These are phyloP conservation scores for Coprinopsis strossmayeri DNA, from an alignment of 768 basidiomycete species.

Conservation along the genomic window DNA sequence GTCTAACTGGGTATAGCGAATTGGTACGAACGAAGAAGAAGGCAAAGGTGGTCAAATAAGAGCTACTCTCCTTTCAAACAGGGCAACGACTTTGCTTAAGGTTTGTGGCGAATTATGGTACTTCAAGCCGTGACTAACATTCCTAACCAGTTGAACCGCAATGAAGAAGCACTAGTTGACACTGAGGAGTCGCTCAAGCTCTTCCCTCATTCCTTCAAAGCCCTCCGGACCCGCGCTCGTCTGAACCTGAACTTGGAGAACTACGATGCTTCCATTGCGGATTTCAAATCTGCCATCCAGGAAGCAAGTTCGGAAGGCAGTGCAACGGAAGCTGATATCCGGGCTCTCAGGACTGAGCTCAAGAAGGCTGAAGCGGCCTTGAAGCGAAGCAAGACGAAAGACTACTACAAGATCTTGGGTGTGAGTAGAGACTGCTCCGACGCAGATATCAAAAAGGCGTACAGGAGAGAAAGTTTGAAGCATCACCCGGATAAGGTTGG, in stretches of 20 bases:
- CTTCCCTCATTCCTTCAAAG: constrained; percentile 70
- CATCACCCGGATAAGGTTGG: constrained; percentile 81
- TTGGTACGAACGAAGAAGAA: constrained; percentile 65
- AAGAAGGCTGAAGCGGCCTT: constrained; percentile 77
- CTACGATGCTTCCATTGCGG: constrained; percentile 62
- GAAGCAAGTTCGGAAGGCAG: constrained; percentile 58
- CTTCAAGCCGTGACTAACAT: constrained; percentile 13
- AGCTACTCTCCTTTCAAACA: constrained; percentile 75
- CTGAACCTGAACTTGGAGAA: constrained; percentile 69
- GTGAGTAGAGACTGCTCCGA: constrained; percentile 57
- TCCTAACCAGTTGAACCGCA: constrained; percentile 45
- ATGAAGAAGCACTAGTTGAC: constrained; percentile 67
- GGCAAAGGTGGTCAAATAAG: constrained; percentile 76
- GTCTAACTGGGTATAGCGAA: constrained; percentile 33
- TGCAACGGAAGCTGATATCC: constrained; percentile 50
- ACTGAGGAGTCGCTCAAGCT: constrained; percentile 62
- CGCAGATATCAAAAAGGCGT: constrained; percentile 83
- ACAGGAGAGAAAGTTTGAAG: constrained; percentile 78
- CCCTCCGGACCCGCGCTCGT: constrained; percentile 79
- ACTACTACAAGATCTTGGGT: constrained; percentile 79
- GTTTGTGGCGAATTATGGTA: too few species aligned
- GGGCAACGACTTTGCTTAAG: constrained; percentile 77
- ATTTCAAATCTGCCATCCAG: constrained; percentile 78
- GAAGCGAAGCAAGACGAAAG: constrained; percentile 86
- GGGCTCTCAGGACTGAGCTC: constrained; percentile 57